Base-by-base conservation (phyloP, 306 rosid genomes). In the Luffa aegyptiaca region DNA sequence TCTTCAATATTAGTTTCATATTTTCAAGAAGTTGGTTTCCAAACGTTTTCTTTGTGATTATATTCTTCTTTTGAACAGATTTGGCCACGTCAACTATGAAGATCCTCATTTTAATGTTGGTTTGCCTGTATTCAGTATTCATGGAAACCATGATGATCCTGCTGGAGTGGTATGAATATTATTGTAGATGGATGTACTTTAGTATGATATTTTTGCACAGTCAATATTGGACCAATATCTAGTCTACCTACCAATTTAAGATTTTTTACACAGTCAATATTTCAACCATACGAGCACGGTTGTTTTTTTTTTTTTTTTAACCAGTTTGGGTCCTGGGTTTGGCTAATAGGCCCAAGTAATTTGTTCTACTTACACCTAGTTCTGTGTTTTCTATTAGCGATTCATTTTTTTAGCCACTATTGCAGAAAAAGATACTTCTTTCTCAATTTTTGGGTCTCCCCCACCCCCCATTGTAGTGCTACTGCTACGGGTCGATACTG, bases 71-170 rank as follows among this genome's bases (percentile, higher is more conserved):
- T 70, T 73, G 56, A 62, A 83, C 89, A 95, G 98, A 80, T 95
- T 95, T 82, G 98, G 98, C 76, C 97, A 91, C 84, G 98, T 95
- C 51, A 95, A 95, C 84, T 95, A 92, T 77, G 98, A 95, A 86
- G 98, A 95, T 81, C 97, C 98, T 72, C 92, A 95, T 85, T 95
- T 92, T 85, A 95, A 95, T 80, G 93, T 95, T 79, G 98, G 98
- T 63, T 87, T 95, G 87, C 98, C 98, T 44, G 97, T 95, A 4
- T 95, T 95, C 89, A 92, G 93, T 56, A 95, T 95, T 87, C 98
- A 95, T 82, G 98, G 98, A 82, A 95, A 95, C 81, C 98, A 95
- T 44, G 98, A 95, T 10, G 98, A 95, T 86, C 98, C 98, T 14
- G 98, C 97, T 49, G 98, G 98, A 86, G 97, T 95, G 97, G 98